phyloP scores from a whole-genome alignment of 148 eudicot genomes.

The Beta vulgaris region DNA sequence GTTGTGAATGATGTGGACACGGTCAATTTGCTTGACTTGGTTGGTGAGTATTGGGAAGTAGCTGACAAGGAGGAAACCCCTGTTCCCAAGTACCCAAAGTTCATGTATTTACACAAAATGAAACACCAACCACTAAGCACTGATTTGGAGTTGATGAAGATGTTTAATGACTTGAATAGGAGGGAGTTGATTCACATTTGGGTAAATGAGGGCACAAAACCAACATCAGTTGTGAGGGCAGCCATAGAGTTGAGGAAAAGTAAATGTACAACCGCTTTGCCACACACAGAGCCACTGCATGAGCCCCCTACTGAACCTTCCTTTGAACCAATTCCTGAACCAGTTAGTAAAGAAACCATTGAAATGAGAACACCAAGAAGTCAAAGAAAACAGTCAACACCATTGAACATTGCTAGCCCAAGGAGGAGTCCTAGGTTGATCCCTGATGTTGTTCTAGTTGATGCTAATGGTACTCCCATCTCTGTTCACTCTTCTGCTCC shows the following conservation, averaged over 20 bases:
- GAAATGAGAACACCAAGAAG: no score
- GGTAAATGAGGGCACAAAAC: neutral
- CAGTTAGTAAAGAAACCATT: no score
- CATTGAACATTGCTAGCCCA: no score
- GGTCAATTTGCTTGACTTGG: neutral
- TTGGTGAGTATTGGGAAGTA: neutral
- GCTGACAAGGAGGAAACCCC: neutral
- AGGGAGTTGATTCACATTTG: neutral
- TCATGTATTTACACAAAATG: neutral
- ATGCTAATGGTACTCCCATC: no score
- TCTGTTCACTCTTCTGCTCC: no score
- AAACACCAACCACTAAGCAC: neutral
- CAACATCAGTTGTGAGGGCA: neutral
- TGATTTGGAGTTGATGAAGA: neutral
- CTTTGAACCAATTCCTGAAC: no score
- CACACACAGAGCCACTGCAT: no score
- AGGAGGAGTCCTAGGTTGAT: no score
- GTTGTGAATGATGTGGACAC: neutral
- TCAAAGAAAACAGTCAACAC: no score
- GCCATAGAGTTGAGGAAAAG: neutral
- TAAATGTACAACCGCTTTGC: no score
- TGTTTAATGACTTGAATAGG: neutral
- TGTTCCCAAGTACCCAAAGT: neutral
- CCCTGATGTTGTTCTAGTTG: no score
- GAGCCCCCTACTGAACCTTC: no score